Percentiles rank a stretch among this genome's conserved stretches.
These are phyloP conservation scores for Tetrapyrgos nigripes DNA, from an alignment of 1,284 basidiomycete genomes.

Conservation along the genomic window DNA sequence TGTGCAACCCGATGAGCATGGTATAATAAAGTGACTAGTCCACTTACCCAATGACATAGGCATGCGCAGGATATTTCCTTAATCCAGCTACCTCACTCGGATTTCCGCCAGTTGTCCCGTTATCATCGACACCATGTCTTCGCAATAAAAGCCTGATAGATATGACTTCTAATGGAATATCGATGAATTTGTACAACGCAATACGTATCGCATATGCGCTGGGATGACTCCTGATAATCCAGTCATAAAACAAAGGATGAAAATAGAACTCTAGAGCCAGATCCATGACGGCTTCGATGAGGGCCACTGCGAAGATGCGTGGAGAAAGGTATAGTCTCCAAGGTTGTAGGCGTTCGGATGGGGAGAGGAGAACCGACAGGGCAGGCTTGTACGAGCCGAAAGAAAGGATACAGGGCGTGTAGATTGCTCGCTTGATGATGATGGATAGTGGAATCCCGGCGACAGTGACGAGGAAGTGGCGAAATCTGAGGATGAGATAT, in stretches of 20 bases:
- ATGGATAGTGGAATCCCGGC: not conserved
- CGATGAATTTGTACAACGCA: not conserved
- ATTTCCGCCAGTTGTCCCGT: not conserved
- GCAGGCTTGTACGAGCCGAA: not conserved
- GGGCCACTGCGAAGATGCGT: not conserved
- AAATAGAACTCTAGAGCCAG: too few species aligned
- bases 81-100: not conserved
- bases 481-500: not conserved
- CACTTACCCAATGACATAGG: not conserved
- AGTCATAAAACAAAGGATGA: too few species aligned
- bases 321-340: not conserved
- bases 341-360: not conserved
- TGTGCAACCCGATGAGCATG: too few species aligned
- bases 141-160: not conserved
- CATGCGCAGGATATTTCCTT: not conserved
- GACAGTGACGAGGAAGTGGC: not conserved
- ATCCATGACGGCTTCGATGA: too few species aligned
- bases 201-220: not conserved
- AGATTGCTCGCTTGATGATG: not conserved
- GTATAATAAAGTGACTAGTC: too few species aligned
- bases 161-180: not conserved
- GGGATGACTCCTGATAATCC: not conserved
- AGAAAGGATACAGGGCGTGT: not conserved
- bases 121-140: not conserved
- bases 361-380: not conserved